phyloP scores from a whole-genome alignment of 345 rosid species.

The Trapa bicornis region DNA sequence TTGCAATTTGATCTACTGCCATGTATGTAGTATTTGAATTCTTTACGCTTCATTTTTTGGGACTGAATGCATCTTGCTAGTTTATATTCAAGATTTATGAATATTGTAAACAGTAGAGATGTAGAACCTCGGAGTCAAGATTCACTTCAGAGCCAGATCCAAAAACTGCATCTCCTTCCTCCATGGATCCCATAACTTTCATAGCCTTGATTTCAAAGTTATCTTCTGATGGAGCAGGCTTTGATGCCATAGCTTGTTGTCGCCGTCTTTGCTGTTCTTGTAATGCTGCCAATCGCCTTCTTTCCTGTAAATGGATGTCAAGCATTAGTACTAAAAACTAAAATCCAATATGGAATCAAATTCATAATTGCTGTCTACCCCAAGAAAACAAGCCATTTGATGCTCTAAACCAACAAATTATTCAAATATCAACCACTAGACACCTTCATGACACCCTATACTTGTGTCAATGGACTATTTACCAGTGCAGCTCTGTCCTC shows the following conservation, averaged over 20 bases:
- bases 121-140: conserved; percentile 74
- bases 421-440: not conserved
- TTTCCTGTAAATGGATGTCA: conserved; percentile 34
- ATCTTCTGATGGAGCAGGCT: conserved; percentile 60
- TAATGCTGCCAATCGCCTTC: conserved; percentile 43
- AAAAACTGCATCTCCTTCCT: conserved; percentile 91
- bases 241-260: conserved; percentile 60
- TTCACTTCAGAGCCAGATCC: conserved; percentile 89
- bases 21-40: not conserved
- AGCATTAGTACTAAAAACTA: conserved; percentile 5
- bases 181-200: conserved; percentile 91
- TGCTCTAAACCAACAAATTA: not conserved
- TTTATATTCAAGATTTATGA: not conserved
- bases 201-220: conserved; percentile 80
- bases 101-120: not conserved
- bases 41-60: not conserved
- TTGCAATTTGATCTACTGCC: not conserved
- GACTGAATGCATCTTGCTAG: not conserved
- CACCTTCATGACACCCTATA: not conserved
- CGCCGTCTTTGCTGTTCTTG: conserved; percentile 69
- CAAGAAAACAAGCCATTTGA: not conserved
- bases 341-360: not conserved
- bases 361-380: not conserved
- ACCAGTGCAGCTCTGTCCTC: conserved; percentile 82
- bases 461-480: conserved; percentile 3